These are phyloP conservation scores for Mucor velutinosus DNA, from an alignment of 371 early-diverging fungal species.

Conservation along the genomic window DNA sequence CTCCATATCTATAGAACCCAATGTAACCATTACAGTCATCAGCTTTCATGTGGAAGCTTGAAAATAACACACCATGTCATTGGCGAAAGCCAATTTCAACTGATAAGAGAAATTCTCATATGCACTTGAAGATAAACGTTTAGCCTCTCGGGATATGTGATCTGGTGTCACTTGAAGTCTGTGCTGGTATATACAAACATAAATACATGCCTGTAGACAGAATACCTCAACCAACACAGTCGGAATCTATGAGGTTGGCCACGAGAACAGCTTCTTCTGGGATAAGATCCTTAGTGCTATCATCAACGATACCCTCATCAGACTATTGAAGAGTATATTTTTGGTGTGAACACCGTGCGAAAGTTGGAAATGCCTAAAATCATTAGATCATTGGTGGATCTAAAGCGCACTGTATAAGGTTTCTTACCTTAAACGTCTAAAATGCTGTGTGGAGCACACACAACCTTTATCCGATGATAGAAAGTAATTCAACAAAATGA, in stretches of 20 bases:
- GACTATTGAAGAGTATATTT: not conserved
- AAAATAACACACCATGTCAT: not conserved
- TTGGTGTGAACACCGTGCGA: not conserved
- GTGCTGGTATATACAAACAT: not conserved
- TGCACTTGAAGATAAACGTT: not conserved
- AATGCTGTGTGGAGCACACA: not conserved
- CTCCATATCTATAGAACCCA: too few relatives aligned
- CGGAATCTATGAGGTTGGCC: not conserved
- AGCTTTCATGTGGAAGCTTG: not conserved
- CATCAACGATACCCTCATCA: not conserved
- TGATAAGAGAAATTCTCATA: not conserved
- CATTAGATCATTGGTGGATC: not conserved
- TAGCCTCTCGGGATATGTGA: not conserved
- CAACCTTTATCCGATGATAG: not conserved
- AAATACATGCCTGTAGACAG: not conserved
- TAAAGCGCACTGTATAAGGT: not conserved
- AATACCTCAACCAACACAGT: not conserved
- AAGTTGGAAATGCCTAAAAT: not conserved
- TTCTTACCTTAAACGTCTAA: conserved; percentile 4
- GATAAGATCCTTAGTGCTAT: not conserved
- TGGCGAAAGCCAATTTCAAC: not conserved
- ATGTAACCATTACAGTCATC: not conserved
- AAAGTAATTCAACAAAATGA: not conserved
- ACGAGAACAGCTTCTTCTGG: not conserved
- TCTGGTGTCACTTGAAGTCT: not conserved